These are phyloP conservation scores for Wickerhamiella nectarea DNA, from an alignment of 805 yeast genomes.

Conservation along the genomic window DNA sequence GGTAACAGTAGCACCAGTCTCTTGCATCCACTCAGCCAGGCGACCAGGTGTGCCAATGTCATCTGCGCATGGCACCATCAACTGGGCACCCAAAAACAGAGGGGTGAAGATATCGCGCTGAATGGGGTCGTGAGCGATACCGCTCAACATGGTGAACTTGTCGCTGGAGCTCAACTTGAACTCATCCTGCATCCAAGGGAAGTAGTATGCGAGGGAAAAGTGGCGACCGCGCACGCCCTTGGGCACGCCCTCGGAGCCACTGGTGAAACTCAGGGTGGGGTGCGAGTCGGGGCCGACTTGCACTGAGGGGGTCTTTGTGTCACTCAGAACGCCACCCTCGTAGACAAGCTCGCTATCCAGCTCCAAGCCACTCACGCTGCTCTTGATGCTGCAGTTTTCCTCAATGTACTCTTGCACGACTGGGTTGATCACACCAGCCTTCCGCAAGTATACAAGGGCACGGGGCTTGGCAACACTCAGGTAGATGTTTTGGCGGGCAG, in stretches of 20 bases:
- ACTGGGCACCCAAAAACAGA: constrained; percentile 82
- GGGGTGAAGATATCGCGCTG: constrained; percentile 99
- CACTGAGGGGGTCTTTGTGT: constrained; percentile 51
- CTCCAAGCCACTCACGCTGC: constrained; percentile 65
- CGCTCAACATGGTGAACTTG: constrained; percentile 92
- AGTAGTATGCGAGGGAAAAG: constrained; percentile 89
- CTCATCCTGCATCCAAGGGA: constrained; percentile 94
- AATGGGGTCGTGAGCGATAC: constrained; percentile 98
- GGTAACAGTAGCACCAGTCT: constrained; percentile 83
- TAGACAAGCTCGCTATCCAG: constrained; percentile 58
- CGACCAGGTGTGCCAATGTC: constrained; percentile 98
- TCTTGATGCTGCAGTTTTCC: constrained; percentile 55
- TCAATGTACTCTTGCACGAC: constrained; percentile 66
- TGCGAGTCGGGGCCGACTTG: constrained; percentile 94
- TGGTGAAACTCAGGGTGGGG: constrained; percentile 91
- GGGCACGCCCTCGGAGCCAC: constrained; percentile 97
- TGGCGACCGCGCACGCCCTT: constrained; percentile 98
- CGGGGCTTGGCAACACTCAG: constrained; percentile 85
- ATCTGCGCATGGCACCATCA: constrained; percentile 87
- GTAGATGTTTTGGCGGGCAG: constrained; percentile 90
- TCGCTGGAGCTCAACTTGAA: constrained; percentile 69
- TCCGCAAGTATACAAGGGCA: constrained; percentile 77
- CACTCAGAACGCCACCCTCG: constrained; percentile 25
- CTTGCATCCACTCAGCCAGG: constrained; percentile 94
- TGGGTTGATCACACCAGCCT: constrained; percentile 73